Evolutionary conservation across 768 basidiomycete genomes (phyloP).

Genomic region (Rhodotorula kratochvilovae): DNA sequence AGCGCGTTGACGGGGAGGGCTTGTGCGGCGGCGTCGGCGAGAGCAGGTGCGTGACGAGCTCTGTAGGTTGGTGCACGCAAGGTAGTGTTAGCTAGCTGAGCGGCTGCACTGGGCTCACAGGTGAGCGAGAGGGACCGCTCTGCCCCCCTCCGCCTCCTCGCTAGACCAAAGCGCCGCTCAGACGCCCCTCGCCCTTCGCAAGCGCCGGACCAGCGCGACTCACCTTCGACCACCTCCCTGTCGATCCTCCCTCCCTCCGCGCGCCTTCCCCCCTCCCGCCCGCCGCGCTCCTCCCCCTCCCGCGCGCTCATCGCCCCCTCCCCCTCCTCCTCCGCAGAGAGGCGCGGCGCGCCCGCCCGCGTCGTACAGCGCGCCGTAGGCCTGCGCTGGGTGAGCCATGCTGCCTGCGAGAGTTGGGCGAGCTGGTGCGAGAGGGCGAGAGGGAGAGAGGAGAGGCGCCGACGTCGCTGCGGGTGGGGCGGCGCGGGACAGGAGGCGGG

Average conservation of each 20-base stretch:
- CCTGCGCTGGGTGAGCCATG: too few relatives aligned
- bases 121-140: background rate
- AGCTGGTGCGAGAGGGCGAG: too few relatives aligned
- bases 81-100: background rate
- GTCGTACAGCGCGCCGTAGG: too few relatives aligned
- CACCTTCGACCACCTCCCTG: background rate
- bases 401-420: too few relatives aligned
- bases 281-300: background rate
- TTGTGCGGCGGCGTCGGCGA: background rate
- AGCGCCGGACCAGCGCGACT: background rate
- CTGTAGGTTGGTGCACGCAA: background rate
- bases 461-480: too few relatives aligned
- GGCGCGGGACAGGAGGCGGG: too few relatives aligned
- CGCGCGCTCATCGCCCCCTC: background rate
- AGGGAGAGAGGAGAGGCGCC: too few relatives aligned
- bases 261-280: background rate
- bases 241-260: background rate
- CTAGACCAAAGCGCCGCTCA: background rate
- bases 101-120: background rate
- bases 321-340: too few relatives aligned
- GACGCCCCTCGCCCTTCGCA: background rate
- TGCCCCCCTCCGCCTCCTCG: background rate
- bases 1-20: background rate
- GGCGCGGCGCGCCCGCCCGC: too few relatives aligned
- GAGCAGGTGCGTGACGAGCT: background rate